phyloP scores from a whole-genome alignment of 768 basidiomycete genomes.

The Termitomyces sp. region DNA sequence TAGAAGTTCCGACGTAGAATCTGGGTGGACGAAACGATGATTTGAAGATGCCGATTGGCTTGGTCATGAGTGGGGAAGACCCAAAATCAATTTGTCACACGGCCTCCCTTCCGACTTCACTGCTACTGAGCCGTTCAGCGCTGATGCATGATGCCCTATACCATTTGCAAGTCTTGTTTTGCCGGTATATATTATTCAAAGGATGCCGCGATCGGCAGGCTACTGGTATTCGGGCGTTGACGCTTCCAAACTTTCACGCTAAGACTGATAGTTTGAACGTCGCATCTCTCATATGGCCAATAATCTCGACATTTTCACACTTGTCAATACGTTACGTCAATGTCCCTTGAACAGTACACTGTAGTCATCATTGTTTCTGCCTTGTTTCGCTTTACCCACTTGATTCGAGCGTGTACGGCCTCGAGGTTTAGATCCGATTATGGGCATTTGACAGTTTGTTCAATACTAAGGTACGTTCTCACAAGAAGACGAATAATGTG shows the following conservation, averaged over 20 bases:
- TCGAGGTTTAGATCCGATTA: background rate
- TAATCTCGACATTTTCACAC: background rate
- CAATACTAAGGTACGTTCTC: background rate
- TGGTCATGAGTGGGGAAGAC: constrained; percentile 8
- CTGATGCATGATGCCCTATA: background rate
- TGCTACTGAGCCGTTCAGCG: too few relatives aligned
- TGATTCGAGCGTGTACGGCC: background rate
- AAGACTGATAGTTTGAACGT: background rate
- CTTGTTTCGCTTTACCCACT: background rate
- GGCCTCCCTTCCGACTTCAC: background rate
- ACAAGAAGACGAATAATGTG: background rate
- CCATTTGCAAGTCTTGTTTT: background rate
- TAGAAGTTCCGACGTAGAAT: background rate
- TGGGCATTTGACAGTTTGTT: background rate
- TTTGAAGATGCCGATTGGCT: constrained; percentile 5
- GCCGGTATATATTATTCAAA: background rate
- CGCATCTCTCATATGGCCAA: too few relatives aligned
- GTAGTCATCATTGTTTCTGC: background rate
- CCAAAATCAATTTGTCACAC: background rate
- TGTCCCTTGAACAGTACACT: background rate
- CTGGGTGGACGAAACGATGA: constrained; percentile 2
- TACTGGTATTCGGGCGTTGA: background rate
- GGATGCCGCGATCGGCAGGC: background rate
- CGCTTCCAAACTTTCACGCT: background rate
- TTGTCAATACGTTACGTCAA: background rate